Base-by-base conservation (phyloP, 148 eudicot species). In the Polygonum aviculare region DNA sequence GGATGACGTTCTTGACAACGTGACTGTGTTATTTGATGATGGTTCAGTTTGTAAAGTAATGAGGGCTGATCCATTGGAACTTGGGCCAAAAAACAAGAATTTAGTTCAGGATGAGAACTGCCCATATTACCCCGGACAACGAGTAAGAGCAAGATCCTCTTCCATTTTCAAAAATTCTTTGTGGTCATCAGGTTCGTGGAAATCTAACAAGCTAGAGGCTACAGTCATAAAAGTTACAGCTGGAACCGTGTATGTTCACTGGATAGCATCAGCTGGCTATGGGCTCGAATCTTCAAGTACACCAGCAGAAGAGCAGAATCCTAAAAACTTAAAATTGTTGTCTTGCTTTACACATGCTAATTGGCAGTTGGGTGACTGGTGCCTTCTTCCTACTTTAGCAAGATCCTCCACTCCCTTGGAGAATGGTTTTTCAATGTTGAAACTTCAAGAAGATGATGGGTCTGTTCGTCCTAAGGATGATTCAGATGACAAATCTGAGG, bases 311-410 rank as follows among this genome's bases (percentile, higher is more conserved):
- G 98, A 96, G 87, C 98, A 96, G 82, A 88, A 76, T 81, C 93
- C 98, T 4, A 93, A 91, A 76, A 86, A 91, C 82, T 81, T 96
- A 74, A 96, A 86, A 77, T 65, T 91, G 75, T 54, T 96, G 79
- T 88, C 98, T 79, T 96, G 97, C 78, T 91, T 96, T 79, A 75
- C 87, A 41, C 92, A 96, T 85, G 92, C 97, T 76, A 89, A 81
- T 78, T 96, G 99, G 99, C 98, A 96, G 82, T 80, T 96, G 74
- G 97, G 97, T 80, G 99, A 93, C 77, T 96, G 99, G 98, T 93
- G 97, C 77, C 86, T 89, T 62, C 86, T 86, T 77, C 97, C 97
- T 18, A 81, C 92, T 75, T 50, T 79, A 69, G 12, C 62, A 50
- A 22, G 51, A 41, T 82, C 87, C 59, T 79, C 80, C 15, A 31